Percentiles rank a stretch among this genome's conserved stretches.
Conservation (phyloP, 805 yeast species). For the Metschnikowia arizonensis region DNA sequence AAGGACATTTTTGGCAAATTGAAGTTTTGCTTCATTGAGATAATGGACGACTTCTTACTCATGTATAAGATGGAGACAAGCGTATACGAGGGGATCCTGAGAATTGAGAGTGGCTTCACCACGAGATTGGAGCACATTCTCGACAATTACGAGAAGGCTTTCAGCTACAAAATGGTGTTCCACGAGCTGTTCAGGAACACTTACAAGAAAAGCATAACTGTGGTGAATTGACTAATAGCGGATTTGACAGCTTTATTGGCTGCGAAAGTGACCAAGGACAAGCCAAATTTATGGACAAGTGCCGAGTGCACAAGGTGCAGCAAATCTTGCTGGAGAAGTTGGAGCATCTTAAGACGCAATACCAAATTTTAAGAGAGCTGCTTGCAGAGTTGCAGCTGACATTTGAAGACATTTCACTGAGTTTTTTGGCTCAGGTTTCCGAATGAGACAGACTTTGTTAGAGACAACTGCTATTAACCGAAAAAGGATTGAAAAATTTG, state of each 20-base stretch:
- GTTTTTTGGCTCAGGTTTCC: not conserved
- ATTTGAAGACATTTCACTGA: not conserved
- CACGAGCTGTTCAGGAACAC: conserved; percentile 1
- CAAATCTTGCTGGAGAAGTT: not conserved
- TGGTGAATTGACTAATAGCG: not conserved
- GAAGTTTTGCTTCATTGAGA: not conserved
- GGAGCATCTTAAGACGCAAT: not conserved
- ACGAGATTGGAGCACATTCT: not conserved
- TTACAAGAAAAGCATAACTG: not conserved
- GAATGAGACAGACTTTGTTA: too few species aligned
- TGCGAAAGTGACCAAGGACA: not conserved
- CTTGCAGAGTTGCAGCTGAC: conserved; percentile 1
- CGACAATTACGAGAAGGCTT: conserved; percentile 1
- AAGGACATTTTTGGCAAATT: not conserved
- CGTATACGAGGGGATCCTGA: not conserved
- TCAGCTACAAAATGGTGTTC: conserved; percentile 2
- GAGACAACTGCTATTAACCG: too few species aligned
- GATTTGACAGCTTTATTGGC: conserved; percentile 1
- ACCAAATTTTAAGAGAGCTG: not conserved
- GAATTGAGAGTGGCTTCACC: not conserved
- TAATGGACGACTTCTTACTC: not conserved
- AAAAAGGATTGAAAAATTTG: too few species aligned
- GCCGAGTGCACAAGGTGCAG: not conserved
- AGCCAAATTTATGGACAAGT: not conserved
- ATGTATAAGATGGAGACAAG: conserved; percentile 3